Conservation (phyloP, 2,329 filamentous ascomycete species). For the Pyrenophora teres region DNA sequence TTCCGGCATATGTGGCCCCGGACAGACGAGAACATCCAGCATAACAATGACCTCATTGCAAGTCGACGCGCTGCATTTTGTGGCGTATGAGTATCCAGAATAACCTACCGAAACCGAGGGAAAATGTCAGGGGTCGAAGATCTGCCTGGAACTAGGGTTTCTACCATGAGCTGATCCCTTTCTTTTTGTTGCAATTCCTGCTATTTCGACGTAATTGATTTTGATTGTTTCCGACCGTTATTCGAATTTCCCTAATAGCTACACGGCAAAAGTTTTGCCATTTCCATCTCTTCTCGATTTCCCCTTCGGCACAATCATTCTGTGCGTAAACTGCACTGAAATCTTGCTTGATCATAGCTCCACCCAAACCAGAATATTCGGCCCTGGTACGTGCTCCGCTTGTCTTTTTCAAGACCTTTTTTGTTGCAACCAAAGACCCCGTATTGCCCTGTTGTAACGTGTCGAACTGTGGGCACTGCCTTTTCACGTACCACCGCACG, state of each 20-base stretch:
- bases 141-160: slow-evolving; percentile 6
- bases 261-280: background rate
- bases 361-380: slow-evolving; percentile 14
- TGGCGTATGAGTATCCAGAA: slow-evolving; percentile 4
- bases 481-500: background rate
- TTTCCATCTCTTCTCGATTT: background rate
- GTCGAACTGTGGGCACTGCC: background rate
- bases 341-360: slow-evolving; percentile 8
- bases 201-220: slow-evolving; percentile 9
- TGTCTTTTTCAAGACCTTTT: background rate
- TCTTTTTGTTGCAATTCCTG: slow-evolving; percentile 5
- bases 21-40: slow-evolving; percentile 7
- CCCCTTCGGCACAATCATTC: too few relatives aligned
- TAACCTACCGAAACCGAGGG: slow-evolving; percentile 2
- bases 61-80: slow-evolving; percentile 1
- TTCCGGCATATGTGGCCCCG: slow-evolving; percentile 15
- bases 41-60: slow-evolving; percentile 17
- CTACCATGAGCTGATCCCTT: slow-evolving; percentile 1
- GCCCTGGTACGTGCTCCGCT: slow-evolving; percentile 16
- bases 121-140: slow-evolving; percentile 5
- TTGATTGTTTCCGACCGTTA: background rate
- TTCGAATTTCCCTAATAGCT: background rate
- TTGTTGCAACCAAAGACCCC: background rate
- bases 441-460: background rate
- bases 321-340: background rate